phyloP scores from a whole-genome alignment of 2,329 filamentous ascomycete genomes.

The Exophiala sideris region DNA sequence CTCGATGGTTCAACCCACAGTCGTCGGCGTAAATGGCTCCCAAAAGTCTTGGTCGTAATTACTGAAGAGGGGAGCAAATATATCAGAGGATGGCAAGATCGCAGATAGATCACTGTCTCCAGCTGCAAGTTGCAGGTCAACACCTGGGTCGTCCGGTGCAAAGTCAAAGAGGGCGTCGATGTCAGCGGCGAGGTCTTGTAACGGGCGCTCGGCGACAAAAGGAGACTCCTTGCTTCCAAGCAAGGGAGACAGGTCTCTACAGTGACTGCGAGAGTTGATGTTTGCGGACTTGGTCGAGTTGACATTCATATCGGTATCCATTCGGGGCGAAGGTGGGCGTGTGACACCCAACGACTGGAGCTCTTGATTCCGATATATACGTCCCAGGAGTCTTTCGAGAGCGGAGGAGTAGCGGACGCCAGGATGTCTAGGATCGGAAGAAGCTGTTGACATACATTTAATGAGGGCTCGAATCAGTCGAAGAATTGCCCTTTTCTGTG shows the following conservation, averaged over 20 bases:
- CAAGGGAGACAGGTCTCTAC: slow-evolving; percentile 5
- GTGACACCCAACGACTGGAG: slow-evolving; percentile 9
- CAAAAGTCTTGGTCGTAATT: slow-evolving; percentile 13
- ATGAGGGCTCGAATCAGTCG: slow-evolving; percentile 12
- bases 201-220: slow-evolving; percentile 13
- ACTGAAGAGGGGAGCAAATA: slow-evolving; percentile 15
- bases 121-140: neutral
- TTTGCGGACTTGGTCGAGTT: neutral
- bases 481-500: slow-evolving; percentile 16
- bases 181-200: slow-evolving; percentile 12
- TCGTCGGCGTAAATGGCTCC: slow-evolving; percentile 7
- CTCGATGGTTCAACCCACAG: slow-evolving; percentile 1
- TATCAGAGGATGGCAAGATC: slow-evolving; percentile 7
- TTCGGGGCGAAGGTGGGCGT: slow-evolving; percentile 7
- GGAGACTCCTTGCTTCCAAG: slow-evolving; percentile 11
- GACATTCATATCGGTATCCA: neutral
- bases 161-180: slow-evolving; percentile 11
- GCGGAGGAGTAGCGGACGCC: slow-evolving; percentile 12
- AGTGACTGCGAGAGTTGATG: neutral
- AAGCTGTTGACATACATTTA: slow-evolving; percentile 14
- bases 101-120: neutral
- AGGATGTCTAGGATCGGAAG: slow-evolving; percentile 12
- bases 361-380: slow-evolving; percentile 10
- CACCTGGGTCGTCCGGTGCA: slow-evolving; percentile 1
- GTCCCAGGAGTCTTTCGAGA: slow-evolving; percentile 12